Evolutionary conservation across 257 asterid species (phyloP), one percentile per base, ranked within the genome.

Genomic region (Nicotiana otophora): DNA sequence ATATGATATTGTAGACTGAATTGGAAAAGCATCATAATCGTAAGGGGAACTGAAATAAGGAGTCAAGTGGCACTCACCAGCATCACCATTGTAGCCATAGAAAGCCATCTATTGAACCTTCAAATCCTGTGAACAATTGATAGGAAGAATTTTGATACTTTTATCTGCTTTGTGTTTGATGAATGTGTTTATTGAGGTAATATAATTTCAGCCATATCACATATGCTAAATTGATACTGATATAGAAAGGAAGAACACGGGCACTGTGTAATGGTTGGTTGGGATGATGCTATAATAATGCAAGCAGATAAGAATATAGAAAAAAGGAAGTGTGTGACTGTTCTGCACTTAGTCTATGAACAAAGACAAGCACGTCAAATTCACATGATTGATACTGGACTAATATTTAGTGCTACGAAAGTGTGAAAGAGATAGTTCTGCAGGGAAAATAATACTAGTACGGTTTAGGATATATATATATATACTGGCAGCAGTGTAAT

Each of bases 41-140:
- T 55, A 58, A 33, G 87, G 3, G 54, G 5, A 26, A 68, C 14
- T 65, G 20, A 5, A 31, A 85, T 86, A 86, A 10, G 88, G 88
- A 80, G 91, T 83, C 85, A 79, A 88, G n/a, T 83, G 54, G 86
- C 62, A 82, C 82, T 85, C 86, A 83, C 86, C 89, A 3, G n/a
- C 85, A 28, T 88, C 84, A 34, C 65, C 91, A 1, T 74, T 58
- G 90, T 86, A 85, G 84, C 88, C 89, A 46, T 88, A 90, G 87
- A 87, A 92, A 33, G 92, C 93, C 98, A 94, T 91, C 78, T 26
- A 1, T 46, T 80, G 36, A 7, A 39, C 28, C 79, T 68, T 31
- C 81, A 63, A 51, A 53, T 67, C 36, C 53, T 77, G 57, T 5
- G 51, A 55, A 31, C 39, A 7, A 58, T 48, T 5, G 64, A 39